phyloP scores from a whole-genome alignment of 306 rosid species.

The Senna tora region DNA sequence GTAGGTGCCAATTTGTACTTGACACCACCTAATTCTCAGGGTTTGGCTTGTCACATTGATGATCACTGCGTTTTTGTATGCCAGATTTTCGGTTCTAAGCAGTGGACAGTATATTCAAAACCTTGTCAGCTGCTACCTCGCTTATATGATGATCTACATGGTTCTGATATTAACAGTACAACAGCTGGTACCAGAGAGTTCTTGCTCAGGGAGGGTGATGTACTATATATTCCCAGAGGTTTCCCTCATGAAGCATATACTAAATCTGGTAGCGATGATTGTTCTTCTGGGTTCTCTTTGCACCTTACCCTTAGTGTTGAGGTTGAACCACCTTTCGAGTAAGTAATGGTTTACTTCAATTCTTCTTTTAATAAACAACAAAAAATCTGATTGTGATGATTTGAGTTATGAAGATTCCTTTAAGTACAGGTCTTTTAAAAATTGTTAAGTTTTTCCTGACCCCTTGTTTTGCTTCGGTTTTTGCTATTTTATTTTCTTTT shows the following conservation, averaged over 20 bases:
- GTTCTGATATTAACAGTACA: constrained; percentile 49
- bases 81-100: constrained; percentile 81
- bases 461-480: constrained; percentile 5
- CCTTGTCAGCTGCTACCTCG: constrained; percentile 63
- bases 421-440: constrained; percentile 9
- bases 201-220: constrained; percentile 71
- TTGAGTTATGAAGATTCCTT: constrained; percentile 9
- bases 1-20: constrained; percentile 89
- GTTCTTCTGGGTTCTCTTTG: constrained; percentile 61
- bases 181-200: constrained; percentile 47
- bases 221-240: constrained; percentile 87
- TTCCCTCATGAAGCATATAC: constrained; percentile 82
- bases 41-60: constrained; percentile 78
- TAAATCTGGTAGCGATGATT: constrained; percentile 41
- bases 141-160: constrained; percentile 64
- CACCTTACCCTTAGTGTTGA: constrained; percentile 86
- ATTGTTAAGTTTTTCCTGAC: constrained; percentile 19
- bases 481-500: not conserved
- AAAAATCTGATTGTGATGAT: constrained; percentile 17
- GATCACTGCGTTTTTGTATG: constrained; percentile 90
- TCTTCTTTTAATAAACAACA: constrained; percentile 21
- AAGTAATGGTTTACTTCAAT: constrained; percentile 48
- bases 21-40: constrained; percentile 90
- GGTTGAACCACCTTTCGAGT: constrained; percentile 91
- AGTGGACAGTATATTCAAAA: constrained; percentile 66